Evolutionary conservation across 2,329 filamentous ascomycete genomes (phyloP), one percentile per base, ranked within the genome.

Genomic region (Colletotrichum euphorbiae): DNA sequence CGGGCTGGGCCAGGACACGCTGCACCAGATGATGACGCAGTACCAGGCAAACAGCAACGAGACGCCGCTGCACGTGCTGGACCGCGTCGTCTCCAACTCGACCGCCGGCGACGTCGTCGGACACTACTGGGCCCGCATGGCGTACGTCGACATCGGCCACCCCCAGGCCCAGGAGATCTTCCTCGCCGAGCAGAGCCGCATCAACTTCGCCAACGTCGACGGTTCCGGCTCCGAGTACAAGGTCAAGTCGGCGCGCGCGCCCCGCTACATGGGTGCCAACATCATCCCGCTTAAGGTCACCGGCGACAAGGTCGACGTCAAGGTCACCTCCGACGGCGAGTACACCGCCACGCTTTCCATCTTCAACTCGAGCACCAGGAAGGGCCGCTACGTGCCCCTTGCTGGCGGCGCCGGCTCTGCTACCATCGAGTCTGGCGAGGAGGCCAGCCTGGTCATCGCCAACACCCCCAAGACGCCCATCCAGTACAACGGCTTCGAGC

Each of bases 91-190:
- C 2, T 64, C 70, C 7, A 73, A 72, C 36, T 67, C 75, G 21
- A 74, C 73, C 17, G 75, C 78, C 15, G 79, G 81, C 19, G 77
- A 80, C 12, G 76, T 86, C 8, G 80, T 86, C 7, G 83, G 79
- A 3, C 75, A 77, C 15, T 86, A 86, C 75, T 85, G 83, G 83
- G 84, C 84, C 2, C 80, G 80, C 67, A 86, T 86, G 84, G 84
- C 84, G 4, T 84, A 81, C 69, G 82, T 82, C 11, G 84, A 86
- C 48, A 83, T 85, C 36, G 82, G 81, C 12, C 81, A 85, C 70
- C 66, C 76, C 1, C 77, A 77, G 7, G 81, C 81, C 0, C 77
- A 79, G 19, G 71, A 77, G 1, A 66, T 76, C 45, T 85, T 82
- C 74, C 71, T 77, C 3, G 65, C 65, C 33, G 76, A 81, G 70